Conservation (phyloP, 129 eudicot species). For the Arctium lappa region DNA sequence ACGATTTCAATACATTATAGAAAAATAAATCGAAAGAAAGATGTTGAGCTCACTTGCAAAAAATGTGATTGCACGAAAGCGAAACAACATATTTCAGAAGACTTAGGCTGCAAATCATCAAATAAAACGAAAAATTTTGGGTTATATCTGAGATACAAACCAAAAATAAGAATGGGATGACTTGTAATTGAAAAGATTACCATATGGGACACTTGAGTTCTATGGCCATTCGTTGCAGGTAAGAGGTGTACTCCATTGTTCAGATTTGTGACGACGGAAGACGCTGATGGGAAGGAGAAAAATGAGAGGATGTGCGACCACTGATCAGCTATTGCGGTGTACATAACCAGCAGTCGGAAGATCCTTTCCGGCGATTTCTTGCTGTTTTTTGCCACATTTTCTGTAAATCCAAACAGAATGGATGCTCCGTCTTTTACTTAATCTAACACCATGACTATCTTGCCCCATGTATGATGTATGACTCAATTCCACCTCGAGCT, state of each 20-base stretch:
- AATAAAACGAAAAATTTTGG: background rate
- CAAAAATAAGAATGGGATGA: background rate
- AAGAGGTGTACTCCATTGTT: slow-evolving; percentile 60
- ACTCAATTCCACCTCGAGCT: too few relatives aligned
- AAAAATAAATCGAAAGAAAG: background rate
- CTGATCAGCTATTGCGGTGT: too few relatives aligned
- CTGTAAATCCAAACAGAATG: too few relatives aligned
- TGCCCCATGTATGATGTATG: too few relatives aligned
- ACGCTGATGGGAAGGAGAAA: background rate
- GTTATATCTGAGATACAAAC: background rate
- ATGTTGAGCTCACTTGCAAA: slow-evolving; percentile 67
- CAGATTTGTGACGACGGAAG: background rate
- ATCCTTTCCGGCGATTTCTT: too few relatives aligned
- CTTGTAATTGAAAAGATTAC: slow-evolving; percentile 28
- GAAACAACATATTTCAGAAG: slow-evolving; percentile 73
- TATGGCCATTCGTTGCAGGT: slow-evolving; percentile 78
- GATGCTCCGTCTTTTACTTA: too few relatives aligned
- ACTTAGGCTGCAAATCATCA: slow-evolving; percentile 59
- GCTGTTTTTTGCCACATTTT: too few relatives aligned
- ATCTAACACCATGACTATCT: too few relatives aligned
- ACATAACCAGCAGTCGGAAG: too few relatives aligned
- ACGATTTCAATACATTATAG: too few relatives aligned
- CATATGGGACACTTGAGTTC: slow-evolving; percentile 99
- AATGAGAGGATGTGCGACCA: too few relatives aligned
- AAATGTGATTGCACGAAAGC: slow-evolving; percentile 86